Conservation (phyloP, 768 basidiomycete genomes). For the Mycena metata region DNA sequence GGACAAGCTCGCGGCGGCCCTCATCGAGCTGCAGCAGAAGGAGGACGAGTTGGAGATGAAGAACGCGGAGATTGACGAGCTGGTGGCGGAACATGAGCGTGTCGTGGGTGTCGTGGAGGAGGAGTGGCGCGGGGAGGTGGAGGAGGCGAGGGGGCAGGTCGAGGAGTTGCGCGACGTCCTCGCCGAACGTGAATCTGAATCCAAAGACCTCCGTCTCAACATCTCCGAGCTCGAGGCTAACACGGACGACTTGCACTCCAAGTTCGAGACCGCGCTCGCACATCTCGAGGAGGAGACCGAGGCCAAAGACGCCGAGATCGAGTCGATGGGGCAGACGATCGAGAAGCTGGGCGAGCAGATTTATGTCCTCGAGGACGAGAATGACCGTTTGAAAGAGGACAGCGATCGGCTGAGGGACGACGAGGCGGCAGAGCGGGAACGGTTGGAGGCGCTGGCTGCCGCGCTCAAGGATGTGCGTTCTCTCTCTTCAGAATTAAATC, state of each 20-base stretch:
- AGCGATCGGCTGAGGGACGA: conserved; percentile 77
- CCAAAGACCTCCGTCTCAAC: conserved; percentile 78
- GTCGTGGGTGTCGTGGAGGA: conserved; percentile 82
- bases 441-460: conserved; percentile 72
- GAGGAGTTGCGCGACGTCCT: conserved; percentile 86
- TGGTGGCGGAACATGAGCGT: conserved; percentile 79
- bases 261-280: conserved; percentile 80
- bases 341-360: conserved; percentile 86
- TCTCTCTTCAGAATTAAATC: conserved; percentile 8
- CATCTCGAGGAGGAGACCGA: conserved; percentile 85
- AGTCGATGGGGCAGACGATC: conserved; percentile 80
- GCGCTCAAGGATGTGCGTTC: conserved; percentile 84
- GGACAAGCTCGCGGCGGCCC: conserved; percentile 83
- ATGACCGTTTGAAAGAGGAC: conserved; percentile 82
- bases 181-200: conserved; percentile 84
- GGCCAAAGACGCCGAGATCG: conserved; percentile 84
- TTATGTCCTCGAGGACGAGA: conserved; percentile 89
- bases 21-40: conserved; percentile 87
- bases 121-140: conserved; percentile 91
- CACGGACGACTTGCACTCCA: conserved; percentile 75
- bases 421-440: conserved; percentile 77
- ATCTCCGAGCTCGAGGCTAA: conserved; percentile 83
- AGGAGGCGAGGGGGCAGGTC: conserved; percentile 81
- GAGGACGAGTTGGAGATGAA: conserved; percentile 90
- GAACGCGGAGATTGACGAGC: conserved; percentile 81